A percentile compares a stretch with the other conserved stretches of the same genome.
Conservation (phyloP, 352 stramenopile genomes). For the Phytophthora colocasiae region DNA sequence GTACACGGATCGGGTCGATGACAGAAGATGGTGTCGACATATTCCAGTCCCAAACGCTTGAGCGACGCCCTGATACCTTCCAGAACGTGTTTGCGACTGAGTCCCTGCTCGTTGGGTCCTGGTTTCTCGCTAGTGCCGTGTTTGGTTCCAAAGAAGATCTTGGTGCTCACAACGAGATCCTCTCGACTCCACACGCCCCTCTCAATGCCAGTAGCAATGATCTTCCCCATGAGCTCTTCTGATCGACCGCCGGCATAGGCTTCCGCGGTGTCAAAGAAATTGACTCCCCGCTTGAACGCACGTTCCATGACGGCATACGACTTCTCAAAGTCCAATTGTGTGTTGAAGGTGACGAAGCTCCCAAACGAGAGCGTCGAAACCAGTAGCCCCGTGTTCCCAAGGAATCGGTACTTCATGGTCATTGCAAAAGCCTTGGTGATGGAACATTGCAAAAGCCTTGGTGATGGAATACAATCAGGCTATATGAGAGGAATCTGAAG, state of each 20-base stretch:
- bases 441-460: no score
- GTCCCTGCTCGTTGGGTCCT: slow-evolving; percentile 35
- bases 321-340: slow-evolving; percentile 52
- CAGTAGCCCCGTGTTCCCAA: slow-evolving; percentile 54
- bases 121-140: slow-evolving; percentile 19
- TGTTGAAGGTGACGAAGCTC: slow-evolving; percentile 55
- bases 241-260: slow-evolving; percentile 53
- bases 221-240: slow-evolving; percentile 59
- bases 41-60: slow-evolving; percentile 48
- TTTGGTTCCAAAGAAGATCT: slow-evolving; percentile 62
- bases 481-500: no score
- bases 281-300: slow-evolving; percentile 64
- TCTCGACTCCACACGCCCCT: slow-evolving; percentile 50
- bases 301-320: slow-evolving; percentile 59
- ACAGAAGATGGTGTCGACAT: slow-evolving; percentile 64
- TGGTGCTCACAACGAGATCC: slow-evolving; percentile 71
- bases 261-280: slow-evolving; percentile 75
- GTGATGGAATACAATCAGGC: no score
- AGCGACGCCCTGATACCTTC: slow-evolving; percentile 52
- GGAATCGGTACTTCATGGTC: slow-evolving; percentile 60
- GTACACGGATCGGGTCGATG: slow-evolving; percentile 56
- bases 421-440: no score
- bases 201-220: slow-evolving; percentile 55
- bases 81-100: slow-evolving; percentile 50
- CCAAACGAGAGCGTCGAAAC: slow-evolving; percentile 60